Evolutionary conservation across 2,329 filamentous ascomycete species (phyloP), one percentile per base, ranked within the genome.

Genomic region (Neopestalotiopsis rosae): DNA sequence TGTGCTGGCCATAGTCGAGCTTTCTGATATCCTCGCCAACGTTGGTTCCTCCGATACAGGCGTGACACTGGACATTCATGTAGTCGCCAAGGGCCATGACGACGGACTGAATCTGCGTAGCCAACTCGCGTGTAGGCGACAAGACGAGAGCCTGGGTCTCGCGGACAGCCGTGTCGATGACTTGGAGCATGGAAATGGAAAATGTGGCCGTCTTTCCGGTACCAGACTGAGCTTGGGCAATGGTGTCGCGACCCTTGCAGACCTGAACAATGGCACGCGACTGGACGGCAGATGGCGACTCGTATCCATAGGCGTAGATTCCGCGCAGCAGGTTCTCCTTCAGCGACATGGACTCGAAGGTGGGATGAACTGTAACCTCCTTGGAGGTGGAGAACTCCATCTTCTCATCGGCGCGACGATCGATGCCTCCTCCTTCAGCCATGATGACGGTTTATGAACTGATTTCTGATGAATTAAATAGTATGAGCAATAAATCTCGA

Each of bases 11-110:
- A 77, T 98, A 96, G 81, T 98, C 94, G 71, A 99, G 93, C 84
- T 97, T 97, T 81, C 94, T 92, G 75, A 99, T 99, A 79, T 99
- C 96, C 80, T 98, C 96, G 75, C 96, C 94, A 49, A 99, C 95
- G 78, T 97, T 98, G 74, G 96, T 99, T 70, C 96, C 96, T 74
- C 96, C 96, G 77, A 99, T 98, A 83, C 96, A 99, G 69, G 96
- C 95, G 78, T 99, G 96, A 84, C 96, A 99, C 83, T 99, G 95
- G 3, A 99, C 94, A 79, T 98, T 98, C 96, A 99, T 98, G 87
- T 98, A 99, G 83, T 99, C 96, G 73, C 96, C 96, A n/a, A 99
- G 89, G n/a, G 96, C 96, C 91, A 98, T 97, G 75, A 99, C 93
- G 69, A 99, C 96, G 45, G 94, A 97, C 84, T 99, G 96, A 73